These are phyloP conservation scores for Monosporascus sp. DNA, from an alignment of 2,329 filamentous ascomycete species.

Conservation along the genomic window DNA sequence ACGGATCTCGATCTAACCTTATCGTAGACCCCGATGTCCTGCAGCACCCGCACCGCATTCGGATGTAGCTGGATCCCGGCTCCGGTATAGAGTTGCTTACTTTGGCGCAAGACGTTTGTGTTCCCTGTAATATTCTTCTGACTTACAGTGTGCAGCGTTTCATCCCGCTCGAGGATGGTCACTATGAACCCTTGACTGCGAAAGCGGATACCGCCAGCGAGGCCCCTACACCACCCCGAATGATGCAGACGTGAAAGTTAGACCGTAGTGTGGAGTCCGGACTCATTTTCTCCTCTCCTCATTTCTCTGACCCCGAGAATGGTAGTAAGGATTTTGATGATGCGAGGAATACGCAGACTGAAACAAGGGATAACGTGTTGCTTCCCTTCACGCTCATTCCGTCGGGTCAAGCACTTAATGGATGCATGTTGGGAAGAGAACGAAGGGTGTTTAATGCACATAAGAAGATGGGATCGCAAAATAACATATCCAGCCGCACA, in stretches of 20 bases:
- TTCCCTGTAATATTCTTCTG: neutral
- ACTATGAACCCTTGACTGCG: slow-evolving; percentile 15
- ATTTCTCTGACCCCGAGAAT: no score
- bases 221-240: slow-evolving; percentile 14
- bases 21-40: slow-evolving; percentile 14
- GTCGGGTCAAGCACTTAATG: no score
- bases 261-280: neutral
- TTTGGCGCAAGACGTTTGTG: neutral
- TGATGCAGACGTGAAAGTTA: slow-evolving; percentile 14
- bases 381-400: no score
- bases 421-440: no score
- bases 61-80: slow-evolving; percentile 17
- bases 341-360: no score
- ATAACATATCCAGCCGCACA: no score
- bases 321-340: no score
- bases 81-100: slow-evolving; percentile 1
- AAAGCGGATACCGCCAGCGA: slow-evolving; percentile 13
- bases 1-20: slow-evolving; percentile 11
- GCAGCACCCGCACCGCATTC: slow-evolving; percentile 14
- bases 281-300: no score
- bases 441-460: no score
- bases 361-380: no score
- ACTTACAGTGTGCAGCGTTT: slow-evolving; percentile 12
- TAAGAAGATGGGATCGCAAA: no score
- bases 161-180: slow-evolving; percentile 13